Conservation (phyloP, 1,284 basidiomycete genomes). For the Malassezia arunalokei region DNA sequence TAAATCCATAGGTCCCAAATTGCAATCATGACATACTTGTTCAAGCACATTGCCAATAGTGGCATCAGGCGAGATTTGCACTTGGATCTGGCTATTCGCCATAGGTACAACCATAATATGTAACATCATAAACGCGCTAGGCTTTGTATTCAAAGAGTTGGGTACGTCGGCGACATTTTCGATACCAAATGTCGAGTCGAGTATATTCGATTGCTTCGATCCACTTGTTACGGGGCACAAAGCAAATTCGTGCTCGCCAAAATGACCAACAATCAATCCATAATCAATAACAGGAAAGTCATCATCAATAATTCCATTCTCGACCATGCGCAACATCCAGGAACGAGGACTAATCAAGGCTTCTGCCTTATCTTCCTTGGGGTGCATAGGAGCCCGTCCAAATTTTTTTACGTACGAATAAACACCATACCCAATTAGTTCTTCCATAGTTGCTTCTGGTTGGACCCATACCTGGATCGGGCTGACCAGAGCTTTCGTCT, state of each 20-base stretch:
- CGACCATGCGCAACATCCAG: conserved; percentile 90
- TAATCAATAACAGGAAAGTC: conserved; percentile 94
- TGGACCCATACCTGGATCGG: conserved; percentile 52
- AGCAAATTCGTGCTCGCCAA: conserved; percentile 82
- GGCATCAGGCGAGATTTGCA: conserved; percentile 70
- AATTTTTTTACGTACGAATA: conserved; percentile 69
- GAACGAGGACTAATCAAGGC: conserved; percentile 61
- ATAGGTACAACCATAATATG: conserved; percentile 27
- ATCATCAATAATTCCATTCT: conserved; percentile 96
- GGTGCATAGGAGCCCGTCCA: conserved; percentile 61
- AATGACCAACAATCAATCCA: conserved; percentile 68
- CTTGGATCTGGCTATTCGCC: conserved; percentile 30
- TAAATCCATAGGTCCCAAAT: conserved; percentile 28
- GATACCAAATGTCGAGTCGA: neutral
- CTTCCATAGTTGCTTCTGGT: conserved; percentile 81
- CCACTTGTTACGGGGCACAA: conserved; percentile 50
- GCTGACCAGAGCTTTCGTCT: too few relatives aligned
- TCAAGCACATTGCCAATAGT: conserved; percentile 70
- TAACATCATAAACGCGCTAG: neutral
- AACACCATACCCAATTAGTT: conserved; percentile 82
- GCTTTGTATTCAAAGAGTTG: neutral
- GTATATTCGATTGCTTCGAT: neutral
- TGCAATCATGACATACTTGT: conserved; percentile 37
- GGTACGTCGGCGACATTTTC: neutral
- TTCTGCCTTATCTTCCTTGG: conserved; percentile 53